Evolutionary conservation across 2,329 filamentous ascomycete genomes (phyloP), one percentile per base, ranked within the genome.

Genomic region (Berkeleyomyces rouxiae): DNA sequence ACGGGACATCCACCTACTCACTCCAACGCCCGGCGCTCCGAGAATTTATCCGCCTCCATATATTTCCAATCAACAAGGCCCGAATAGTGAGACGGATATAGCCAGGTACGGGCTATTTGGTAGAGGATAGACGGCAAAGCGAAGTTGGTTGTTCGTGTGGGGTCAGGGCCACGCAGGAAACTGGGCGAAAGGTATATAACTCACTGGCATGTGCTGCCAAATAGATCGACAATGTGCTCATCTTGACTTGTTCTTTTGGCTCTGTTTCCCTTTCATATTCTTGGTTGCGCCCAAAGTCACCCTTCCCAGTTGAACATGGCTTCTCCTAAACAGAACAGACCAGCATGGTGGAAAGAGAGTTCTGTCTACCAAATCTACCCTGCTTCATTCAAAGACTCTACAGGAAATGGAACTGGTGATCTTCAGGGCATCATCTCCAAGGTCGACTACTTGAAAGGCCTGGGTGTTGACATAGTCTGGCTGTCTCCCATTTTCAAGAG

Each of bases 361-460:
- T 75, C 78, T 7, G 79, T 83, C 31, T 84, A 84, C 68, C 80
- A 84, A 66, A 78, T 84, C 65, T 84, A 83, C 68, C 80, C 81
- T 2, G 77, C 81, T n/a, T 81, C 78, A 36, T 84, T 83, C 72
- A 77, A 81, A 66, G 81, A 83, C 69, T 78, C 77, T 49, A 82
- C 78, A 23, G 78, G 77, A 47, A 77, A 79, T 63, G 81, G 81
- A 4, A 71, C 77, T 57, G 81, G 81, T 47, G 80, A 83, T 65
- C 70, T 83, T n/a, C 76, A 75, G 57, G 81, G 81, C 44, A 81
- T 83, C 66, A 80, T 81, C 59, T 77, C 77, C 13, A 75, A 79
- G 58, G 72, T 83, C 16, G 78, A 81, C 68, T 82, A 83, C 67
- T 74, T 82, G 64, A 74, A 77, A 65, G 70, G 75, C 2, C 74